Base-by-base conservation (phyloP, 805 yeast genomes). In the Alloascoidea africana region DNA sequence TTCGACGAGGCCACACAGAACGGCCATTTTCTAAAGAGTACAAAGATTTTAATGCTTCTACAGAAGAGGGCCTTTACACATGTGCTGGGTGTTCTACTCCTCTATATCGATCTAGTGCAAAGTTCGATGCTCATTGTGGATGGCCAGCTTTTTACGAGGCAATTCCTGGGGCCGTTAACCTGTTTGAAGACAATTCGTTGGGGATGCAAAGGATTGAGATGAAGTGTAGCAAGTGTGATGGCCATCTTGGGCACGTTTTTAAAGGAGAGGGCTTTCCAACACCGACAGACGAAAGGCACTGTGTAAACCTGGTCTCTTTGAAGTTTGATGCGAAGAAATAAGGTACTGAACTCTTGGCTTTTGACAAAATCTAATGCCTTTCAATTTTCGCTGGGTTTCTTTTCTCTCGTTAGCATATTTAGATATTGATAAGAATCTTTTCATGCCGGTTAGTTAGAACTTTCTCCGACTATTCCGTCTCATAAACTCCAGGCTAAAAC, bases 141-240 rank as follows among this genome's bases (percentile, higher is more conserved):
- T 91, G 98, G 98, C 98, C 98, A 1, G 87, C 96, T 0, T 91
- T 91, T 56, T 89, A 78, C 55, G 80, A 84, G 41, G 96, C 94
- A 1, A 62, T 83, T 32, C 93, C 94, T 0, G 87, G 86, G 0
- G 66, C 94, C 4, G 66, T 91, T 32, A 65, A 56, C 15, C 63
- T 78, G 8, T 58, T 68, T 41, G 65, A 62, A 14, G 98, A 91
- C 55, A 49, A 40, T 0, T 56, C 77, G 4, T 58, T 60, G 36
- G 97, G 97, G 0, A 86, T 80, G 91, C 63, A 61, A 11, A 67
- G 98, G 43, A 83, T 76, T 8, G 99, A 91, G 54, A 87, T 91
- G 77, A 66, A 79, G 44, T 91, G 99, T 53, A 62, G 76, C 8
- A 66, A 68, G 5, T 91, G 99, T 55, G 96, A 85, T 34, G 93